These are phyloP conservation scores for Phoenix dactylifera DNA, from an alignment of 176 grass and related monocot genomes.

Conservation along the genomic window DNA sequence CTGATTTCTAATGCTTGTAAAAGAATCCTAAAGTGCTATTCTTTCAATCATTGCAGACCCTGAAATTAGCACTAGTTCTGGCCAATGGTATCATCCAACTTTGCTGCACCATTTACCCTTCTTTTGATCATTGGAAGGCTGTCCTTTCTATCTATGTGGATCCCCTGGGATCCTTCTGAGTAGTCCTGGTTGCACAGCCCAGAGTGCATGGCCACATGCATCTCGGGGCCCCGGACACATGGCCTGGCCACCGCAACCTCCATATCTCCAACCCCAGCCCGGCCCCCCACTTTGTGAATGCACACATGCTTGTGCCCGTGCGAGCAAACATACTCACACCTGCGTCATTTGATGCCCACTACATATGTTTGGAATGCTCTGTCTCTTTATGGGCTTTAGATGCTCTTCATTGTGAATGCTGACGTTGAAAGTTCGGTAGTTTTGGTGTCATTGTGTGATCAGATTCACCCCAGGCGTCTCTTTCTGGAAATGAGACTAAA, in stretches of 20 bases:
- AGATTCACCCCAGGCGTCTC: no score
- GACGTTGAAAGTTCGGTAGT: no score
- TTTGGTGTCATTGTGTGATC: no score
- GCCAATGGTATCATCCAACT: neutral
- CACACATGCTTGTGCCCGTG: no score
- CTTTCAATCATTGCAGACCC: neutral
- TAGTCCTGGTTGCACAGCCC: neutral
- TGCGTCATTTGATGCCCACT: no score
- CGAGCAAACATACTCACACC: no score
- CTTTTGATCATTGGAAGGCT: neutral
- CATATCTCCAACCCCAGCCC: no score
- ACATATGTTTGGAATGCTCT: no score
- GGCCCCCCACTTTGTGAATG: no score
- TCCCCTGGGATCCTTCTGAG: neutral
- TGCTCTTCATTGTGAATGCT: no score
- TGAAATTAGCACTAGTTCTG: neutral
- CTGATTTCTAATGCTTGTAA: neutral
- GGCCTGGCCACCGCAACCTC: neutral
- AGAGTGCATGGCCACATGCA: neutral
- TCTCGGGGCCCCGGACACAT: neutral
- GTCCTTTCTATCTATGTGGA: neutral
- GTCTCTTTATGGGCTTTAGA: no score
- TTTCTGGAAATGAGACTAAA: no score
- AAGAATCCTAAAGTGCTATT: constrained; percentile 2
- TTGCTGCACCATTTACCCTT: neutral